Base-by-base conservation (phyloP, 73 alveolate species). In the Diophrys sp. region DNA sequence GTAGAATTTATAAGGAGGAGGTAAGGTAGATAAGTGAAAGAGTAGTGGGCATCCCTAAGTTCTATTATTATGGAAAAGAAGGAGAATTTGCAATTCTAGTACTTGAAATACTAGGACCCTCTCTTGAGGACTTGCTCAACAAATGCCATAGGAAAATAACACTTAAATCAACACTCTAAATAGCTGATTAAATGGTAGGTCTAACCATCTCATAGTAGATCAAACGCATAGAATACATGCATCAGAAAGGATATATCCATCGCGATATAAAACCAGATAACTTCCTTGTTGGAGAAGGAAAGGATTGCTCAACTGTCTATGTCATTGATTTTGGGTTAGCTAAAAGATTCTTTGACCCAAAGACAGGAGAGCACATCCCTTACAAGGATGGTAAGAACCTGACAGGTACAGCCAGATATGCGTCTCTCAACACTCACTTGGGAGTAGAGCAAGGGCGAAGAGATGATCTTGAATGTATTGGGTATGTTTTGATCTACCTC, bases 181-280 rank as follows among this genome's bases (percentile, higher is more conserved):
- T 93, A 25, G 81, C 91, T 23, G 91, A 83, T 29, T 83, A 93
- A 82, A 70, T 90, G 54, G 86, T 88, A 54, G n/a, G n/a, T n/a
- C n/a, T n/a, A n/a, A n/a, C n/a, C n/a, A n/a, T n/a, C n/a, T n/a
- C n/a, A n/a, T n/a, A n/a, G n/a, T n/a, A n/a, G n/a, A 44, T 44
- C 62, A 11, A 5, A 44, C 62, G 98, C 56, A 86, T 93, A 73
- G 68, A 81, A 28, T 79, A 87, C 28, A 54, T 93, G 1, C 98
- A 93, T 73, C 85, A 82, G 67, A 87, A 87, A 75, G 94, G 89
- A 33, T 93, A 85, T 87, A 82, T 90, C 26, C 98, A 93, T 71
- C 53, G 98, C 44, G 95, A 93, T 79, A 79, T 93, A 56, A 89
- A 86, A 54, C 98, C 98, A 0, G 98, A 93, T 73, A 93, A 93